phyloP scores from a whole-genome alignment of 2,329 filamentous ascomycete species.

The Alternaria metachromatica region DNA sequence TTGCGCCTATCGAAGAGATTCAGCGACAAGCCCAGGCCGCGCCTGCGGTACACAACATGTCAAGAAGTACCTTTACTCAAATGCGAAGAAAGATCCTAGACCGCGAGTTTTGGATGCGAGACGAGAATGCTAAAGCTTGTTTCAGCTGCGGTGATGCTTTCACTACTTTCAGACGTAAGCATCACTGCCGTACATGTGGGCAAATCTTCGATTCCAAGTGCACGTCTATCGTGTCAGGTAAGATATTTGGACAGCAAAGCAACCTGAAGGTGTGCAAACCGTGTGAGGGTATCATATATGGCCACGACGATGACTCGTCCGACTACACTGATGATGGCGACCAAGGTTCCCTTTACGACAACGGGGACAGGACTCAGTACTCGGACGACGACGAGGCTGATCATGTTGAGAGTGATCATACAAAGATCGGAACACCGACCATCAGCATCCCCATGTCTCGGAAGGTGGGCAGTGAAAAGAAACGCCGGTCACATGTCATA shows the following conservation, averaged over 20 bases:
- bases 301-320: slow-evolving; percentile 88
- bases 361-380: slow-evolving; percentile 30
- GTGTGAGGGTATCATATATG: slow-evolving; percentile 89
- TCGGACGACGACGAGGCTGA: slow-evolving; percentile 33
- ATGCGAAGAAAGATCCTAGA: slow-evolving; percentile 88
- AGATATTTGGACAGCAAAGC: slow-evolving; percentile 84
- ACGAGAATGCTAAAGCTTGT: slow-evolving; percentile 97
- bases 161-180: slow-evolving; percentile 91
- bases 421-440: slow-evolving; percentile 61
- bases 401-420: slow-evolving; percentile 47
- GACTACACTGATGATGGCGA: slow-evolving; percentile 86
- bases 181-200: slow-evolving; percentile 94
- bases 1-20: slow-evolving; percentile 42
- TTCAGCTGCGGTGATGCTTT: slow-evolving; percentile 91
- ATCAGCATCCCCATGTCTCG: slow-evolving; percentile 71
- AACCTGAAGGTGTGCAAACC: slow-evolving; percentile 90
- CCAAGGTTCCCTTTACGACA: slow-evolving; percentile 62
- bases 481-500: slow-evolving; percentile 84
- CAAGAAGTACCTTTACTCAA: slow-evolving; percentile 54
- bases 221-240: slow-evolving; percentile 86
- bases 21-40: slow-evolving; percentile 27
- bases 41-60: slow-evolving; percentile 48
- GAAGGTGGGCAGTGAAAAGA: slow-evolving; percentile 74
- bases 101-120: slow-evolving; percentile 99
- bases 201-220: slow-evolving; percentile 98